Evolutionary conservation across 2,329 filamentous ascomycete genomes (phyloP).

Genomic region (Aspergillus piperis): DNA sequence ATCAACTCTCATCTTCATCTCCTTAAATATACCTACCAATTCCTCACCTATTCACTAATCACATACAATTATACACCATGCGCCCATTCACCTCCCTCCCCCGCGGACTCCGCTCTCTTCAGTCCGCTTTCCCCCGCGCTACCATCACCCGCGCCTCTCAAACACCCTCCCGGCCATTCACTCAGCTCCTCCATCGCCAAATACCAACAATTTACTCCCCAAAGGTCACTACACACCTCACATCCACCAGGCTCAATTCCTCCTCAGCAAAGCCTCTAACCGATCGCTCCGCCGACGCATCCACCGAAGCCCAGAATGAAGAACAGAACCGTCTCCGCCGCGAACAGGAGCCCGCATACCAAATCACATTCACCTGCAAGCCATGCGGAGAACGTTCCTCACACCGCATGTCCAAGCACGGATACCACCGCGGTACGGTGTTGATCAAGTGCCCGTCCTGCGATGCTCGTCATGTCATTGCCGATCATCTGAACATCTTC

Average conservation of each 20-base stretch:
- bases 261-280: slow-evolving; percentile 32
- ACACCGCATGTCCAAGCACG: slow-evolving; percentile 88
- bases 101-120: slow-evolving; percentile 26
- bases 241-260: slow-evolving; percentile 33
- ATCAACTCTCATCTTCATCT: background rate
- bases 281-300: slow-evolving; percentile 27
- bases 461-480: slow-evolving; percentile 85
- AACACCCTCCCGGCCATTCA: slow-evolving; percentile 23
- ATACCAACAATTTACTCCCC: slow-evolving; percentile 6
- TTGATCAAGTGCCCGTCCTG: slow-evolving; percentile 87
- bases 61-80: slow-evolving; percentile 18
- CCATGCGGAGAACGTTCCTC: slow-evolving; percentile 78
- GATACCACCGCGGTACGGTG: slow-evolving; percentile 87
- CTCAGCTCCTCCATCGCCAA: slow-evolving; percentile 22
- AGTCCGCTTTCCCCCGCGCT: slow-evolving; percentile 16
- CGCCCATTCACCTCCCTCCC: slow-evolving; percentile 19
- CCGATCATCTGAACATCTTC: slow-evolving; percentile 75
- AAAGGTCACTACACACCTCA: slow-evolving; percentile 7
- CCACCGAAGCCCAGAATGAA: slow-evolving; percentile 35
- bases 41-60: background rate
- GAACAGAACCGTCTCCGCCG: slow-evolving; percentile 40
- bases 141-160: slow-evolving; percentile 13
- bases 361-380: slow-evolving; percentile 89
- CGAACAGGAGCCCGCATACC: slow-evolving; percentile 68
- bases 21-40: background rate